phyloP scores from a whole-genome alignment of 2,329 filamentous ascomycete genomes.

The Monosporascus sp. region DNA sequence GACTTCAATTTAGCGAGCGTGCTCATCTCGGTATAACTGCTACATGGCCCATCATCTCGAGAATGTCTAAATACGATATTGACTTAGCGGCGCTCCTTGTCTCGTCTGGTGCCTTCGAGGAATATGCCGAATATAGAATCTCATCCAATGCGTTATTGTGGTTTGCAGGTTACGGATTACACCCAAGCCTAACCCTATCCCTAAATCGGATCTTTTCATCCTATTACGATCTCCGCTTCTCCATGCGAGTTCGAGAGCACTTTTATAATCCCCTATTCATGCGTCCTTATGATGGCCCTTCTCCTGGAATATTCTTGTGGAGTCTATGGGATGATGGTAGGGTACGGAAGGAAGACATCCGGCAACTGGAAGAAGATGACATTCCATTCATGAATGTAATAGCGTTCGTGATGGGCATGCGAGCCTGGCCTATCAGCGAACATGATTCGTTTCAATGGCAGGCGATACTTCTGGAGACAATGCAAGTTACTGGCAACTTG shows the following conservation, averaged over 20 bases:
- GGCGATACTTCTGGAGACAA: background rate
- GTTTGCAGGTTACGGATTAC: background rate
- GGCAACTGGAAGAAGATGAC: background rate
- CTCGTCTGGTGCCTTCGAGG: background rate
- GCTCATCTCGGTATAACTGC: accelerated
- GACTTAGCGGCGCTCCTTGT: background rate
- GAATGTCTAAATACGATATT: background rate
- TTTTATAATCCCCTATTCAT: accelerated
- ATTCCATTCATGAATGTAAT: background rate
- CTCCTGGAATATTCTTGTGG: background rate
- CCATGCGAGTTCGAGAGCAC: background rate
- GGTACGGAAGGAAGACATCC: background rate
- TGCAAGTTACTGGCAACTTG: background rate
- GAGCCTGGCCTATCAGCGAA: background rate
- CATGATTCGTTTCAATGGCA: background rate
- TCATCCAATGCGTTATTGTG: background rate
- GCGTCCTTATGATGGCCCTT: background rate
- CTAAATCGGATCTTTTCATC: background rate
- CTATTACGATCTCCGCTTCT: background rate
- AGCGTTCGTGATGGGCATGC: background rate
- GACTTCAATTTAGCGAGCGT: background rate
- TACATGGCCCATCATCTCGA: background rate
- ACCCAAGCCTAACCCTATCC: background rate
- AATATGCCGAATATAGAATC: background rate
- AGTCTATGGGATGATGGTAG: background rate